Base-by-base conservation (phyloP, 495 filamentous ascomycete species). In the Polyplosphaeria fusca region DNA sequence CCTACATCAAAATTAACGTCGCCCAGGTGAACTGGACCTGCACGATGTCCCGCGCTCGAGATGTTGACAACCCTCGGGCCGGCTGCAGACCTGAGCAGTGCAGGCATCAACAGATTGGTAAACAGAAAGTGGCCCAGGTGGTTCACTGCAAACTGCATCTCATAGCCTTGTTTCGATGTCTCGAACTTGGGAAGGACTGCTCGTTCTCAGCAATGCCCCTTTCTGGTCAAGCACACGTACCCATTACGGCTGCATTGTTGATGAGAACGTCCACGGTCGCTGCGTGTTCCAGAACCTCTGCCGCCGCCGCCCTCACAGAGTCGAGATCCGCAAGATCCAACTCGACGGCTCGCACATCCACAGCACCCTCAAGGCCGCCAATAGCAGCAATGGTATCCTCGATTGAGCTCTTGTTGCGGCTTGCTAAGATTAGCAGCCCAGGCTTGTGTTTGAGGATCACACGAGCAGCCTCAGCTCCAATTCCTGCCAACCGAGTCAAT, bases 341-440 rank as follows among this genome's bases (percentile, higher is more conserved):
- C 13, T 65, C 52, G 1, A 79, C 70, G 14, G 67, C 66, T 27
- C 69, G 63, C 18, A 78, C 63, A 22, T 69, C 64, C 2, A 70
- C 61, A 7, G 22, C 16, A 0, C 74, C 70, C 37, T 71, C 63
- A n/a, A 44, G 48, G 1, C 54, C 26, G 5, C 47, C 55, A 44
- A 82, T 74, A 5, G 73, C 55, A 12, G 65, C 48, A 11, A 70
- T 73, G 1, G 80, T 77, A 32, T 73, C 49, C 16, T 79, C 69
- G 16, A 82, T 65, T 44, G 76, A 77, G 37, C 68, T 38, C 28
- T 60, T 68, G 12, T 76, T 80, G 0, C 80, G 73, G 2, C 80
- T 82, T 1, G 76, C 78, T 11, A 82, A 67, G 47, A 83, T 77
- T 5, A 83, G 67, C 7, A 74, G 7, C 0, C 55, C 66, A 1